Conservation (phyloP, 1,139 yeast species). For the Pneumocystis oryctolagi region DNA sequence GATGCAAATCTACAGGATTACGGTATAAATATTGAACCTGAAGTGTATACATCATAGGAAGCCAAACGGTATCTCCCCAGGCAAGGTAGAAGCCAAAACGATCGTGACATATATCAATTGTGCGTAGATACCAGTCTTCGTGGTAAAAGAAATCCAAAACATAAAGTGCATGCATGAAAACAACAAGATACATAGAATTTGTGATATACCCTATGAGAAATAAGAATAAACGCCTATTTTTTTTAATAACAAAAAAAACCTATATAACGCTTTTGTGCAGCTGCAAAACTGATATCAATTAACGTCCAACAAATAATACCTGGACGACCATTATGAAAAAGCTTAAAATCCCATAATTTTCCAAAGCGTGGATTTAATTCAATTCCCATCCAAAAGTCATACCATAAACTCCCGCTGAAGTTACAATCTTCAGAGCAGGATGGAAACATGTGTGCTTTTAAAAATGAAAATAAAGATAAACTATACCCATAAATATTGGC, state of each 20-base stretch:
- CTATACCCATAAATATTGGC: slow-evolving; percentile 10
- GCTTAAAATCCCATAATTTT: slow-evolving; percentile 58
- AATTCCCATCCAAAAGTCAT: slow-evolving; percentile 91
- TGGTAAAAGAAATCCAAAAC: slow-evolving; percentile 65
- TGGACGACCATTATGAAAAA: slow-evolving; percentile 87
- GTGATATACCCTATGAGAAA: slow-evolving; percentile 32
- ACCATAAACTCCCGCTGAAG: slow-evolving; percentile 7
- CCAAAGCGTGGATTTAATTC: slow-evolving; percentile 88
- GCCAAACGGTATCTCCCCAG: slow-evolving; percentile 83
- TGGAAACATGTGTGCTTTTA: slow-evolving; percentile 10
- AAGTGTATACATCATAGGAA: slow-evolving; percentile 78
- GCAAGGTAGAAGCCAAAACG: slow-evolving; percentile 94
- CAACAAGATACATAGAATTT: slow-evolving; percentile 60
- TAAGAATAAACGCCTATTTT: neutral
- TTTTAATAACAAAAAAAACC: slow-evolving; percentile 20
- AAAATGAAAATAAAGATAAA: slow-evolving; percentile 8
- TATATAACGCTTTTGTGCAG: slow-evolving; percentile 51
- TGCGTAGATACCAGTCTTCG: slow-evolving; percentile 38
- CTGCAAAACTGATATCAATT: slow-evolving; percentile 63
- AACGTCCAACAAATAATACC: slow-evolving; percentile 79
- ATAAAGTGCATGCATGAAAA: slow-evolving; percentile 60
- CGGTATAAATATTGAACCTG: slow-evolving; percentile 71
- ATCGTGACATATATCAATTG: slow-evolving; percentile 89
- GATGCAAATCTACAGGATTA: slow-evolving; percentile 46
- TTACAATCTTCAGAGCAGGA: slow-evolving; percentile 11